Evolutionary conservation across 805 yeast genomes (phyloP).

Genomic region (Candida succiphila): DNA sequence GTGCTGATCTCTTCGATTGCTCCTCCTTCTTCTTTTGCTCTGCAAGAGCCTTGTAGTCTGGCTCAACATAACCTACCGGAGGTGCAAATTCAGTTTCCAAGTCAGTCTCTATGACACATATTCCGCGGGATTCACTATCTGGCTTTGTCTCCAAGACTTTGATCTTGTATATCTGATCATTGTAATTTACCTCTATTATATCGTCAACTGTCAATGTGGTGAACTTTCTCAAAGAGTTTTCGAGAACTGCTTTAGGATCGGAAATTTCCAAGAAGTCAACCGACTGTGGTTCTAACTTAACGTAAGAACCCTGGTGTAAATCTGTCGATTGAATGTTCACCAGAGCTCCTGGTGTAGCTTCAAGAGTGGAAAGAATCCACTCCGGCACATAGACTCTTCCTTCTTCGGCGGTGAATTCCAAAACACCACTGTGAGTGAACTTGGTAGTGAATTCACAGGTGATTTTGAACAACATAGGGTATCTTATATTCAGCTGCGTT

Average conservation of each 20-base stretch:
- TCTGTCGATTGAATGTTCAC: constrained; percentile 68
- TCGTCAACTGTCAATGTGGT: constrained; percentile 82
- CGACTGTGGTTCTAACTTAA: constrained; percentile 91
- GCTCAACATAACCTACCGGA: constrained; percentile 97
- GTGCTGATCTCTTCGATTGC: constrained; percentile 30
- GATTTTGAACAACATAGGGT: constrained; percentile 91
- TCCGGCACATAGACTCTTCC: constrained; percentile 92
- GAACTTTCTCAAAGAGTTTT: constrained; percentile 82
- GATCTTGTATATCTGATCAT: constrained; percentile 67
- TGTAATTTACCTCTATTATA: constrained; percentile 75
- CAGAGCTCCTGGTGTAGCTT: constrained; percentile 69
- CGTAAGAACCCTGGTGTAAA: constrained; percentile 78
- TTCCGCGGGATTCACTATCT: constrained; percentile 49
- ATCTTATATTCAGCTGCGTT: constrained; percentile 83
- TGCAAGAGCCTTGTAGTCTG: constrained; percentile 42
- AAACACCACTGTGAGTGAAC: constrained; percentile 83
- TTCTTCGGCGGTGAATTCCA: constrained; percentile 95
- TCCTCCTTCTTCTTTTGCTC: constrained; percentile 21
- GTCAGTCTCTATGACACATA: constrained; percentile 95
- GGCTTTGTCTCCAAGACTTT: constrained; percentile 86
- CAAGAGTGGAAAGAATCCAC: constrained; percentile 87
- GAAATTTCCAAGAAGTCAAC: constrained; percentile 87
- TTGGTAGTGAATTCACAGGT: constrained; percentile 47
- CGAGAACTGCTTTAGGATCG: constrained; percentile 95
- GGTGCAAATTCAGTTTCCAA: constrained; percentile 97